Percentiles rank a stretch among this genome's conserved stretches.
Conservation (phyloP, 192 early-diverging fungal species). For the Rhizoclosmatium globosum region DNA sequence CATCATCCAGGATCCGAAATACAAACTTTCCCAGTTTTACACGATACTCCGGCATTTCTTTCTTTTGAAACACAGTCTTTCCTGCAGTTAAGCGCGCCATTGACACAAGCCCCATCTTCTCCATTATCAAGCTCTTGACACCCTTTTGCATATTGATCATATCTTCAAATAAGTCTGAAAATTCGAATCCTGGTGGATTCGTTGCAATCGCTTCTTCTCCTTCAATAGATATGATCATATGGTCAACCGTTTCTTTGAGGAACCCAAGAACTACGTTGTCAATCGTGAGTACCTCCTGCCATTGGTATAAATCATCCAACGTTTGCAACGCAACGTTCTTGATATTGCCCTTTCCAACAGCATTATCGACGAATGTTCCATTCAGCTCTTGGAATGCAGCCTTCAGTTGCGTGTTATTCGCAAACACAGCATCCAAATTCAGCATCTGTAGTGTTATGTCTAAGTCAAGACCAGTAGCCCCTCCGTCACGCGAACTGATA, state of each 20-base stretch:
- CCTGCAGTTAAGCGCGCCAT: constrained; percentile 17
- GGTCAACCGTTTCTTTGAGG: constrained; percentile 5
- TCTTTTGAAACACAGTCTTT: constrained; percentile 7
- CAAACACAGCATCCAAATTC: constrained; percentile 8
- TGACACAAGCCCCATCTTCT: constrained; percentile 36
- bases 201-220: constrained; percentile 12
- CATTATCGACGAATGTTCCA: neutral
- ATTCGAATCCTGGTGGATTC: constrained; percentile 46
- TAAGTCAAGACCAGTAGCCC: constrained; percentile 20
- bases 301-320: neutral
- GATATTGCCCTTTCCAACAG: neutral
- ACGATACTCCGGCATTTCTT: constrained; percentile 33
- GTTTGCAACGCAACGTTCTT: neutral
- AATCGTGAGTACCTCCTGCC: constrained; percentile 16
- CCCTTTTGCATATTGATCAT: constrained; percentile 52
- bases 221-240: neutral
- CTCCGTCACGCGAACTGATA: constrained; percentile 25
- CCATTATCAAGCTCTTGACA: constrained; percentile 43
- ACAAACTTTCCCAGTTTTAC: constrained; percentile 30
- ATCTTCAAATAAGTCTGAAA: constrained; percentile 51
- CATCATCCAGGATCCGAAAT: constrained; percentile 48
- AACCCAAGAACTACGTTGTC: neutral
- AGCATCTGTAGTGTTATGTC: neutral
- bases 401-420: constrained; percentile 8
- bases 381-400: neutral